These are phyloP conservation scores for Uromyces viciae-fabae DNA, from an alignment of 1,284 basidiomycete genomes.

Conservation along the genomic window DNA sequence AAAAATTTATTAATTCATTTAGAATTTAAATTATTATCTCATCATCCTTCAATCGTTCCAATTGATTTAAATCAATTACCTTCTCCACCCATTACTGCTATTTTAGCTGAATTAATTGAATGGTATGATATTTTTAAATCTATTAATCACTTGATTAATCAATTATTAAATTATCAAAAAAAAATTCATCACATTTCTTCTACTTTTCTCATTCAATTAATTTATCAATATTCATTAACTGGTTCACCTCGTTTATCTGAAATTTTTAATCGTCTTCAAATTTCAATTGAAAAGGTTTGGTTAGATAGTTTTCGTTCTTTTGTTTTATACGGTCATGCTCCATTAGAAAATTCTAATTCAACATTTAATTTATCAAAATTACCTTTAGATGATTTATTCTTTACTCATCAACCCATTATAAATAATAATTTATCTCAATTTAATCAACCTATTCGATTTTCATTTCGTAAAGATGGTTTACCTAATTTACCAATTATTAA, in stretches of 20 bases:
- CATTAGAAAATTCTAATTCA: background rate
- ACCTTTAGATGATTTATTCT: constrained; percentile 10
- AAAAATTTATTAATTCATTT: background rate
- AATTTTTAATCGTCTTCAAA: constrained; percentile 21
- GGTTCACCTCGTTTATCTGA: background rate
- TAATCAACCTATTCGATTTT: constrained; percentile 10
- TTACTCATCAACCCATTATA: background rate
- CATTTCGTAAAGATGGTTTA: background rate
- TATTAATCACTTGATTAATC: background rate
- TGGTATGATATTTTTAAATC: background rate
- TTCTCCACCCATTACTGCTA: constrained; percentile 13
- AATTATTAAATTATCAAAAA: background rate
- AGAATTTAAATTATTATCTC: constrained; percentile 12
- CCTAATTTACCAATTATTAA: constrained; percentile 12
- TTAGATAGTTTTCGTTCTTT: constrained; percentile 9
- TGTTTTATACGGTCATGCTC: constrained; percentile 30
- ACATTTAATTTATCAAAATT: background rate
- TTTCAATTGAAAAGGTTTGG: constrained; percentile 15
- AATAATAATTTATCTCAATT: background rate
- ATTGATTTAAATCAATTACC: background rate
- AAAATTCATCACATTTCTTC: background rate
- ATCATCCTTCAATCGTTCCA: constrained; percentile 21
- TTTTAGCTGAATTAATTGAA: background rate
- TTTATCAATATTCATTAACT: constrained; percentile 12
- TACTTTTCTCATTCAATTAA: constrained; percentile 14